Evolutionary conservation across 23 red algal species (phyloP).

Genomic region (Cyanidioschyzon merolae): DNA sequence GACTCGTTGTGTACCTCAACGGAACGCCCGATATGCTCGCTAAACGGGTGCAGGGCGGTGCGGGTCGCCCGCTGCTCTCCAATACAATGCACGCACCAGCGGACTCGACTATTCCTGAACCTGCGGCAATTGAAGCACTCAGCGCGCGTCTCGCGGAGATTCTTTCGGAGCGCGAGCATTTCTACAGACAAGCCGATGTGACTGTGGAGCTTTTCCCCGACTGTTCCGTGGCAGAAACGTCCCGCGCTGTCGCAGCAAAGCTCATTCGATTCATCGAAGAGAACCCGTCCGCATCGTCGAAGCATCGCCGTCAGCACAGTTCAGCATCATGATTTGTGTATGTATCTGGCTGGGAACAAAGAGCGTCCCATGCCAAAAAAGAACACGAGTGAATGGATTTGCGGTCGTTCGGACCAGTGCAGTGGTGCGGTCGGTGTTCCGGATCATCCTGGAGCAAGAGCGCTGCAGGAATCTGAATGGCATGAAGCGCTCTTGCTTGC

Average conservation of each 20-base stretch:
- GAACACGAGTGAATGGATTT: too few relatives aligned
- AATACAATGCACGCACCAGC: slow-evolving; percentile 19
- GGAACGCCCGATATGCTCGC: slow-evolving; percentile 37
- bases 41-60: slow-evolving; percentile 35
- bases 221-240: slow-evolving; percentile 25
- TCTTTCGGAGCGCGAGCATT: slow-evolving; percentile 27
- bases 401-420: too few relatives aligned
- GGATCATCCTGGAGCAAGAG: too few relatives aligned
- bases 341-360: too few relatives aligned
- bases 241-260: slow-evolving; percentile 12
- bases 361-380: too few relatives aligned
- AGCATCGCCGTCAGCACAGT: neutral
- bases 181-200: slow-evolving; percentile 76
- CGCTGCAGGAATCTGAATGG: too few relatives aligned
- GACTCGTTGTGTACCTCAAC: slow-evolving; percentile 61
- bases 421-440: too few relatives aligned
- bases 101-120: slow-evolving; percentile 22
- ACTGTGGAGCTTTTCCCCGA: slow-evolving; percentile 22
- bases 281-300: slow-evolving; percentile 34
- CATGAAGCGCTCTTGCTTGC: too few relatives aligned
- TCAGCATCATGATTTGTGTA: neutral
- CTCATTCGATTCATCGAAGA: slow-evolving; percentile 45
- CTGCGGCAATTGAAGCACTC: neutral
- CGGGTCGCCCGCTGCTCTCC: slow-evolving; percentile 50
- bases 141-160: neutral